These are phyloP conservation scores for Fonsecaea monophora DNA, from an alignment of 2,329 filamentous ascomycete genomes.

Conservation along the genomic window DNA sequence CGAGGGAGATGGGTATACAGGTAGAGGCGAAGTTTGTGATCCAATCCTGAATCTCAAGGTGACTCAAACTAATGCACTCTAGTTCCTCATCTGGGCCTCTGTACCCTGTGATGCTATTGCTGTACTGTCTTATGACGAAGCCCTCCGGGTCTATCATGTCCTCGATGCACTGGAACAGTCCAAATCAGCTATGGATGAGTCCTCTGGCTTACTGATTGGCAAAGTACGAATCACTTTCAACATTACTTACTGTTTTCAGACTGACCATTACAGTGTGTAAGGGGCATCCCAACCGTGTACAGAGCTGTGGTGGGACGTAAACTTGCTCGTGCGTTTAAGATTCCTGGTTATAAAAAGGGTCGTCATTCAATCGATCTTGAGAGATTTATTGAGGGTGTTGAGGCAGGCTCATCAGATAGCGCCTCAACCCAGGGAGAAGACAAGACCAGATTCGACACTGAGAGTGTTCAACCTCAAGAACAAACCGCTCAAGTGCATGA, in stretches of 20 bases:
- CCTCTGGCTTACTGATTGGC: constrained; percentile 14
- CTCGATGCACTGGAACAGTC: not conserved
- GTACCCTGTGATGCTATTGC: constrained; percentile 19
- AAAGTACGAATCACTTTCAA: constrained; percentile 5
- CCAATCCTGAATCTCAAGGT: too few relatives aligned
- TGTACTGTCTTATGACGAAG: constrained; percentile 10
- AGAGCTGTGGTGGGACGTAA: constrained; percentile 23
- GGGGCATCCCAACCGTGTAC: constrained; percentile 11
- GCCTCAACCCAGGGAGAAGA: not conserved
- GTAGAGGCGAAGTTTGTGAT: constrained; percentile 26
- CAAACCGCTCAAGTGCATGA: not conserved
- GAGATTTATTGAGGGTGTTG: constrained; percentile 18
- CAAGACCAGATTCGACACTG: not conserved
- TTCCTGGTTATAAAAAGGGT: constrained; percentile 7
- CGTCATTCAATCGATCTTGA: constrained; percentile 1
- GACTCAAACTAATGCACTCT: constrained; percentile 3
- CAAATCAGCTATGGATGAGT: constrained; percentile 2
- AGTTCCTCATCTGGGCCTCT: constrained; percentile 31
- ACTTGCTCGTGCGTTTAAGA: constrained; percentile 16
- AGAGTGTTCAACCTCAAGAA: not conserved
- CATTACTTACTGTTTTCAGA: not conserved
- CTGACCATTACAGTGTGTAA: constrained; percentile 13
- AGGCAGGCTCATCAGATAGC: not conserved
- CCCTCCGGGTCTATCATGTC: constrained; percentile 7
- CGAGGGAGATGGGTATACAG: constrained; percentile 19